Base-by-base conservation (phyloP, 176 grass and related monocot species). In the Musa schizocarpa region DNA sequence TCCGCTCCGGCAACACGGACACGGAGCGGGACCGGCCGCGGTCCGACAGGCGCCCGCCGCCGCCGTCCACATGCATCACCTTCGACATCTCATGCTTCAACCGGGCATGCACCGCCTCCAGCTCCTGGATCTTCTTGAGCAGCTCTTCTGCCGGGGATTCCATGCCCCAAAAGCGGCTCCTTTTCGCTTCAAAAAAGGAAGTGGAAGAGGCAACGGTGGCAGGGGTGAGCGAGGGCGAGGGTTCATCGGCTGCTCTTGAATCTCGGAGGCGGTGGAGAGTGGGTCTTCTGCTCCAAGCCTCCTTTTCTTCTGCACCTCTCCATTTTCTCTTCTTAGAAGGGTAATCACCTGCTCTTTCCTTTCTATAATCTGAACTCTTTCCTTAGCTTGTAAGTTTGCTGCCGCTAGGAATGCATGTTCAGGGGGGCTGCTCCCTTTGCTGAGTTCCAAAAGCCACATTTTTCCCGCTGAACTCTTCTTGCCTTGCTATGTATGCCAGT, bases 61-160 rank as follows among this genome's bases (percentile, higher is more conserved):
- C 68, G 26, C 71, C 51, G 14, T 81, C 69, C 9, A 59, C 73
- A 50, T 73, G 79, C 22, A 77, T 78, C 22, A 93, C 58, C 82
- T 78, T 93, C 19, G 86, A 93, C 88, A 94, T 92, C 86, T 91
- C 84, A 58, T 87, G 88, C 88, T 94, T 99, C 51, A 93, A 76
- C 53, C 82, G 85, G 34, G 86, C 88, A 64, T 94, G 95, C 19
- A 86, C 86, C 11, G 75, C 84, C 81, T 94, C 88, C 65, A 94
- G 88, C 43, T 87, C 16, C 56, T 82, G 80, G 82, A 99, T 93
- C 79, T 97, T 97, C 90, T 93, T 93, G 52, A 97, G 16, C 6
- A 97, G 84, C 76, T 91, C 88, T 79, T 89, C 85, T 12, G 82
- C 84, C 19, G 68, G 82, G 13, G 80, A 63, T 52, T 84, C 89